Evolutionary conservation across 768 basidiomycete species (phyloP).

Genomic region (Termitomyces sp.): DNA sequence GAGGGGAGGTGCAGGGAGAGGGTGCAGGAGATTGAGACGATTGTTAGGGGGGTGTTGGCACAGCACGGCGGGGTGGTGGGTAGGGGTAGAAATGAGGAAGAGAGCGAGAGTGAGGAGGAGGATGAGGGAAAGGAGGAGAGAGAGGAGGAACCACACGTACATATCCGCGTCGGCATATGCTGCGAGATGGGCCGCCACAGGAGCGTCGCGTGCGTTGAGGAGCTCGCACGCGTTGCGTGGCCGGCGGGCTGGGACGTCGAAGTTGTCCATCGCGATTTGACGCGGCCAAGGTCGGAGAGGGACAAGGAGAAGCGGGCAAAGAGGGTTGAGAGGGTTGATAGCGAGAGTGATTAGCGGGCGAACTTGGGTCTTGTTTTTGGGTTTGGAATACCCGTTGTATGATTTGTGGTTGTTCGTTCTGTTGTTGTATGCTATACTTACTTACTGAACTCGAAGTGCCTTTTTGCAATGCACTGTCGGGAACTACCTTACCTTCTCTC

Average conservation of each 20-base stretch:
- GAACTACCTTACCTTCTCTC: too few relatives aligned
- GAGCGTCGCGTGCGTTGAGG: constrained; percentile 12
- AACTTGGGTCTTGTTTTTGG: too few relatives aligned
- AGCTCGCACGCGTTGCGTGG: constrained; percentile 5
- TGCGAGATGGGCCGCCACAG: constrained; percentile 10
- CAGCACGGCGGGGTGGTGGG: background rate
- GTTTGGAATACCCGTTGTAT: too few relatives aligned
- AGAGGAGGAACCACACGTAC: background rate
- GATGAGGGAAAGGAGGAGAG: background rate
- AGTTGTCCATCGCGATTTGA: constrained; percentile 6
- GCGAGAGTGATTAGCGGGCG: background rate
- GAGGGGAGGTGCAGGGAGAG: background rate
- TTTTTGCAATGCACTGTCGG: too few relatives aligned
- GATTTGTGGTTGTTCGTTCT: too few relatives aligned
- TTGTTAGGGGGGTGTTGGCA: background rate
- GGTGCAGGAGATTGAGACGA: background rate
- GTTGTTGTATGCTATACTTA: too few relatives aligned
- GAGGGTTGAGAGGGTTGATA: background rate
- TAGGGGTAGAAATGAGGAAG: background rate
- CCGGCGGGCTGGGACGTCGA: constrained; percentile 4
- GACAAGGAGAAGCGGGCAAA: constrained; percentile 9
- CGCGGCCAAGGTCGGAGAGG: background rate
- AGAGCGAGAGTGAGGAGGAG: background rate
- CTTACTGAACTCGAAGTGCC: too few relatives aligned
- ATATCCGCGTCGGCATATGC: constrained; percentile 2